These are phyloP conservation scores for Stephanodiscus triporus DNA, from an alignment of 108 stramenopile genomes.

Conservation along the genomic window DNA sequence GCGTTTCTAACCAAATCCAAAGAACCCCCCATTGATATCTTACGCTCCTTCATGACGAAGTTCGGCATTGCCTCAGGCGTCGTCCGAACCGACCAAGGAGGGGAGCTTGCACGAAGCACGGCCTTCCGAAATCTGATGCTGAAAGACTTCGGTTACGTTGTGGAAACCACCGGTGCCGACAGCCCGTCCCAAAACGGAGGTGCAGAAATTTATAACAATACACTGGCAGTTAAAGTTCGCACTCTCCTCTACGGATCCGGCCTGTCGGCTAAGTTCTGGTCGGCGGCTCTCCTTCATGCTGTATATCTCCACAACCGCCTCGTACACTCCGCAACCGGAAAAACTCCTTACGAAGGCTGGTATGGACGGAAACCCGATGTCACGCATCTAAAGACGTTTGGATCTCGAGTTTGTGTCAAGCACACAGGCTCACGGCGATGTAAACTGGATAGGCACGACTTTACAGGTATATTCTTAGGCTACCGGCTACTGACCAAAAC, in stretches of 20 bases:
- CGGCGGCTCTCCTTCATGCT: no score
- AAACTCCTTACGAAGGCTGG: background rate
- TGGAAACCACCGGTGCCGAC: background rate
- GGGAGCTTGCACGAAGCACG: background rate
- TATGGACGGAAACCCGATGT: no score
- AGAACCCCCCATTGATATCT: background rate
- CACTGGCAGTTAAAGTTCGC: background rate
- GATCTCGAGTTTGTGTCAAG: background rate
- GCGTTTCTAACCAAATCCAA: background rate
- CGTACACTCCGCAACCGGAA: background rate
- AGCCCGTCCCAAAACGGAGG: background rate
- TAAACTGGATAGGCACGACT: background rate
- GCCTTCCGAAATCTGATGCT: background rate
- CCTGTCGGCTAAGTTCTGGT: background rate
- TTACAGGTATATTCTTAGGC: background rate
- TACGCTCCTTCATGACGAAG: background rate
- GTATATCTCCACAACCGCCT: no score
- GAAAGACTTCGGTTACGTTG: background rate
- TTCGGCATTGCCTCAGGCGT: background rate
- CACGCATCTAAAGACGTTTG: background rate
- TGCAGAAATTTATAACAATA: background rate
- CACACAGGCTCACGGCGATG: background rate
- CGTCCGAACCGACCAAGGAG: background rate
- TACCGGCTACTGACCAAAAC: slow-evolving; percentile 4
- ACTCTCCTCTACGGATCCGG: background rate